These are phyloP conservation scores for Diplodia intermedia DNA, from an alignment of 2,329 filamentous ascomycete genomes.

Conservation along the genomic window DNA sequence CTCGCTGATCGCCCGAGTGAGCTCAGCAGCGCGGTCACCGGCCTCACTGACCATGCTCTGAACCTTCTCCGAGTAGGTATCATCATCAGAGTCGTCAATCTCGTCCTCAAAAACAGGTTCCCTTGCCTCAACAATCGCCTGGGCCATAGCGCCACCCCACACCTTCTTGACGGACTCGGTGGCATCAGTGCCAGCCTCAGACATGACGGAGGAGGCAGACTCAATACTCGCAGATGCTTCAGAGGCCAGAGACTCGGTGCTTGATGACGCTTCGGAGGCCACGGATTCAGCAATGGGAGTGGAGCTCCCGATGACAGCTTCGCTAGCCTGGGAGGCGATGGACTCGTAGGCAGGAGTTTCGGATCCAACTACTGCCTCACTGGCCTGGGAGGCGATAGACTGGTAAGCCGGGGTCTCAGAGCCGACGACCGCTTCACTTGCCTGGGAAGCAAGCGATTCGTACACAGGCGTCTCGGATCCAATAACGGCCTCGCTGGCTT, in stretches of 20 bases:
- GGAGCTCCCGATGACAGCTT: constrained; percentile 56
- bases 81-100: constrained; percentile 54
- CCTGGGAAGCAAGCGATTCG: constrained; percentile 55
- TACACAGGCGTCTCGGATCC: constrained; percentile 55
- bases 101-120: constrained; percentile 59
- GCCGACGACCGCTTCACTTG: constrained; percentile 55
- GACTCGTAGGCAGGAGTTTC: constrained; percentile 34
- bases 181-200: constrained; percentile 36
- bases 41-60: constrained; percentile 60
- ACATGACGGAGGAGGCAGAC: constrained; percentile 37
- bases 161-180: constrained; percentile 57
- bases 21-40: constrained; percentile 59
- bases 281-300: constrained; percentile 56
- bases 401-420: constrained; percentile 60
- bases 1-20: constrained; percentile 64
- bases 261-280: constrained; percentile 33
- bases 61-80: constrained; percentile 58
- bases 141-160: constrained; percentile 62
- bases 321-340: constrained; percentile 47
- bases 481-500: constrained; percentile 54
- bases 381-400: constrained; percentile 30
- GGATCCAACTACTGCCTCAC: constrained; percentile 35
- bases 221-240: constrained; percentile 33
- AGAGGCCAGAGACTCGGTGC: constrained; percentile 46
- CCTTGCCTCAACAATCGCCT: constrained; percentile 56